Conservation (phyloP, 768 basidiomycete species). For the Pisolithus marmoratus region DNA sequence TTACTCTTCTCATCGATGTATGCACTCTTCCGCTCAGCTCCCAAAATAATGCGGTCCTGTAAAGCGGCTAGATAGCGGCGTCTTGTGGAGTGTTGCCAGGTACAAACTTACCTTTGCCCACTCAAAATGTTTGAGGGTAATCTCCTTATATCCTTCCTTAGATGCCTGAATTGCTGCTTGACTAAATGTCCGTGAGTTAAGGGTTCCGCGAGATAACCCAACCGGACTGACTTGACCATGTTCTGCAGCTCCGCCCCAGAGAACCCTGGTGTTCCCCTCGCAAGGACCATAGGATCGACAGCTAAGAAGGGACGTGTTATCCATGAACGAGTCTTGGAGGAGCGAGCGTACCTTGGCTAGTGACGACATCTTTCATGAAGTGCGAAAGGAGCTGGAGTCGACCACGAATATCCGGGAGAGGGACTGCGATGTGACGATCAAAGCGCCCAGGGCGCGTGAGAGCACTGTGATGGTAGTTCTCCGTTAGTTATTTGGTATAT, state of each 20-base stretch:
- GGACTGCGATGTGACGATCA: slow-evolving; percentile 88
- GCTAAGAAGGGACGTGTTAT: slow-evolving; percentile 32
- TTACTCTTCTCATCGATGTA: slow-evolving; percentile 86
- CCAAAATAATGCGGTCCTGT: slow-evolving; percentile 93
- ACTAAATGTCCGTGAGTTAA: slow-evolving; percentile 27
- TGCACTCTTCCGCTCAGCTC: slow-evolving; percentile 86
- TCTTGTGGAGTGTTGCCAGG: not conserved
- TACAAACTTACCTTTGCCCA: slow-evolving; percentile 81
- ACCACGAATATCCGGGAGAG: slow-evolving; percentile 91
- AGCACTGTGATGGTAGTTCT: slow-evolving; percentile 46
- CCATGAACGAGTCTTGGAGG: not conserved
- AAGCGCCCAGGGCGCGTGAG: slow-evolving; percentile 95
- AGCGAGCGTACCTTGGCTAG: slow-evolving; percentile 43
- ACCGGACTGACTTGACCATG: slow-evolving; percentile 81
- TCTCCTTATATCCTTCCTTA: slow-evolving; percentile 69
- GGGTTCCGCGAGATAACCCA: not conserved
- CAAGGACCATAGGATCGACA: slow-evolving; percentile 83
- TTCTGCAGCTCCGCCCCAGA: slow-evolving; percentile 97
- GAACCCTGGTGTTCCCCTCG: slow-evolving; percentile 93
- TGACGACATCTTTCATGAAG: slow-evolving; percentile 78
- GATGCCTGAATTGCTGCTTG: slow-evolving; percentile 95
- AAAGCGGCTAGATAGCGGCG: not conserved
- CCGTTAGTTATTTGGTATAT: slow-evolving; percentile 8
- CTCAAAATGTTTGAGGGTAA: slow-evolving; percentile 82
- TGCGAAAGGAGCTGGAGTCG: slow-evolving; percentile 90